Percentiles rank a stretch among this genome's conserved stretches.
Conservation (phyloP, 2,329 filamentous ascomycete genomes). For the Colletotrichum tofieldiae region DNA sequence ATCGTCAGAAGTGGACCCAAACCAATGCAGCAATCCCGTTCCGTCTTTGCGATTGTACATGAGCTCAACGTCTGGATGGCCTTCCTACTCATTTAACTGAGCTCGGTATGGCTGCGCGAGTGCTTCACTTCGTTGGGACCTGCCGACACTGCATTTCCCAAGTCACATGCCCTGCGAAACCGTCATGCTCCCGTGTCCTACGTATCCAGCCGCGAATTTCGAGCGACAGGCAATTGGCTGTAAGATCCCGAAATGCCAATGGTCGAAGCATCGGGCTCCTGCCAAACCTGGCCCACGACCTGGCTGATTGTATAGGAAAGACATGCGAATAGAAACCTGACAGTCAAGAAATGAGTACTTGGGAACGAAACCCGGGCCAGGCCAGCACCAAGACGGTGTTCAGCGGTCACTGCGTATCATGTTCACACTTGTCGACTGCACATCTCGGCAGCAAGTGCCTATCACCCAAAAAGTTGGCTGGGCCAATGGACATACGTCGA, state of each 20-base stretch:
- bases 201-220: background rate
- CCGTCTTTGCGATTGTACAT: background rate
- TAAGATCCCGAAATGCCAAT: background rate
- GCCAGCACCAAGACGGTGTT: background rate
- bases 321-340: background rate
- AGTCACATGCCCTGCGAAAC: slow-evolving; percentile 6
- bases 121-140: background rate
- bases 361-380: too few species aligned
- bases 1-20: background rate
- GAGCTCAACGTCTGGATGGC: background rate
- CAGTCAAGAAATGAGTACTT: background rate
- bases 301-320: background rate
- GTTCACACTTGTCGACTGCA: background rate
- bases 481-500: background rate
- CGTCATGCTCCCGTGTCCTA: slow-evolving; percentile 1
- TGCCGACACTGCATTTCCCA: slow-evolving; percentile 6
- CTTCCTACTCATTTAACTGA: background rate
- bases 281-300: background rate
- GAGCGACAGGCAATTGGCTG: slow-evolving; percentile 6
- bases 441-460: background rate
- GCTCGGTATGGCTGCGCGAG: background rate
- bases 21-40: background rate
- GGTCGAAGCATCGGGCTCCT: background rate
- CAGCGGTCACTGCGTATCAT: too few species aligned
- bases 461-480: background rate